Percentiles rank a stretch among this genome's conserved stretches.
Conservation (phyloP, 2,329 filamentous ascomycete species). For the Fusarium verticillioides region DNA sequence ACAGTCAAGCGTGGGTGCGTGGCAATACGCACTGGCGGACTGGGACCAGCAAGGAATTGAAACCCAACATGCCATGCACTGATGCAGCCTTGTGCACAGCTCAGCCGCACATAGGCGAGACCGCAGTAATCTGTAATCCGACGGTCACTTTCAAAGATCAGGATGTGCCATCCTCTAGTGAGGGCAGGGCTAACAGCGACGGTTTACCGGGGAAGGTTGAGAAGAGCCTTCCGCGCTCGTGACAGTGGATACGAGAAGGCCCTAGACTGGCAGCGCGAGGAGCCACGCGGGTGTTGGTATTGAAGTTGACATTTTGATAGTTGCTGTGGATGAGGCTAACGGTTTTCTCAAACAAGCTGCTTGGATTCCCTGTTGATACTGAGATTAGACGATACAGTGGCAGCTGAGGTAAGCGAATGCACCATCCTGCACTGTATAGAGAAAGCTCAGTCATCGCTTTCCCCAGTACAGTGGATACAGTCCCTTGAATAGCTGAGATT, state of each 20-base stretch:
- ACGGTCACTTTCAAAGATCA: slow-evolving; percentile 30
- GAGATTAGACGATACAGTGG: slow-evolving; percentile 19
- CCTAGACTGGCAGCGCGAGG: slow-evolving; percentile 15
- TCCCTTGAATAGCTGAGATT: slow-evolving; percentile 20
- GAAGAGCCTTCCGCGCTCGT: slow-evolving; percentile 19
- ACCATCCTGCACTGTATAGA: slow-evolving; percentile 5
- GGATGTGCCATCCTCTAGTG: slow-evolving; percentile 32
- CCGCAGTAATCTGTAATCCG: slow-evolving; percentile 21
- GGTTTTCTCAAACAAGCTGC: slow-evolving; percentile 29
- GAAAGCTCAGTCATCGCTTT: not conserved
- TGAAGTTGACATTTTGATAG: slow-evolving; percentile 17
- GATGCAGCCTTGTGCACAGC: slow-evolving; percentile 21
- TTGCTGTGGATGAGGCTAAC: slow-evolving; percentile 28
- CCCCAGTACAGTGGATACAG: slow-evolving; percentile 11
- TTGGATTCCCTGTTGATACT: slow-evolving; percentile 36
- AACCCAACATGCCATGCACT: slow-evolving; percentile 15
- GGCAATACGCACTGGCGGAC: slow-evolving; percentile 25
- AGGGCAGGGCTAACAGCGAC: slow-evolving; percentile 35
- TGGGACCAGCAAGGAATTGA: slow-evolving; percentile 29
- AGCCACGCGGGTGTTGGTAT: slow-evolving; percentile 19
- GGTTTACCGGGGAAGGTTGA: slow-evolving; percentile 19
- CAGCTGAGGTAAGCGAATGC: slow-evolving; percentile 29
- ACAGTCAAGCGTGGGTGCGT: slow-evolving; percentile 29
- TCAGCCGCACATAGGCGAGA: slow-evolving; percentile 30
- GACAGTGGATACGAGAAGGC: slow-evolving; percentile 34